phyloP scores from a whole-genome alignment of 176 grass and related monocot genomes.

The Carex kokanica region DNA sequence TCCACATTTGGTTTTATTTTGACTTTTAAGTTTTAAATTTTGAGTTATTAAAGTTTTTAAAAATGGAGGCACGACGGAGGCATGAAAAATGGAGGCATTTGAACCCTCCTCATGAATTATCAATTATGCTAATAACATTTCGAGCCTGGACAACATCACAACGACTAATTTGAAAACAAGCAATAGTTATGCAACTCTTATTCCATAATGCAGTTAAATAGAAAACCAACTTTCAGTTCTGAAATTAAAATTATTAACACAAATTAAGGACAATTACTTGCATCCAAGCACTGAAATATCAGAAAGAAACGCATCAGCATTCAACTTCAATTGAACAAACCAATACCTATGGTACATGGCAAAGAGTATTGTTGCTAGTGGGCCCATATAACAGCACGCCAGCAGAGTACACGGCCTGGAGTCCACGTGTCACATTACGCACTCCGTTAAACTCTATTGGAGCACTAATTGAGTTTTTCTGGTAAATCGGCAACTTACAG shows the following conservation, averaged over 20 bases:
- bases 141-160: background rate
- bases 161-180: background rate
- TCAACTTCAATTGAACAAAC: background rate
- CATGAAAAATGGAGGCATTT: no score
- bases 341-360: conserved; percentile 2
- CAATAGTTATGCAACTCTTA: background rate
- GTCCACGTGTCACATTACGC: background rate
- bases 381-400: background rate
- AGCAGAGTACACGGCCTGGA: background rate
- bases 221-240: no score
- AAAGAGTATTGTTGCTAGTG: conserved; percentile 13
- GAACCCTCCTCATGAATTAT: no score
- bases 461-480: background rate
- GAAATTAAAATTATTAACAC: background rate
- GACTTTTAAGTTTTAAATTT: no score
- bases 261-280: background rate
- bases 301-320: background rate
- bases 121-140: background rate
- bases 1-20: no score
- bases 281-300: background rate
- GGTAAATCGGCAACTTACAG: conserved; percentile 14
- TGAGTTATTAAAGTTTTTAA: no score
- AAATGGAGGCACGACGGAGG: no score
- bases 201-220: background rate
- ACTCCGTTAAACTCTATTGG: background rate